Evolutionary conservation across 2,329 filamentous ascomycete species (phyloP).

Genomic region (Pseudonectria foliicola): DNA sequence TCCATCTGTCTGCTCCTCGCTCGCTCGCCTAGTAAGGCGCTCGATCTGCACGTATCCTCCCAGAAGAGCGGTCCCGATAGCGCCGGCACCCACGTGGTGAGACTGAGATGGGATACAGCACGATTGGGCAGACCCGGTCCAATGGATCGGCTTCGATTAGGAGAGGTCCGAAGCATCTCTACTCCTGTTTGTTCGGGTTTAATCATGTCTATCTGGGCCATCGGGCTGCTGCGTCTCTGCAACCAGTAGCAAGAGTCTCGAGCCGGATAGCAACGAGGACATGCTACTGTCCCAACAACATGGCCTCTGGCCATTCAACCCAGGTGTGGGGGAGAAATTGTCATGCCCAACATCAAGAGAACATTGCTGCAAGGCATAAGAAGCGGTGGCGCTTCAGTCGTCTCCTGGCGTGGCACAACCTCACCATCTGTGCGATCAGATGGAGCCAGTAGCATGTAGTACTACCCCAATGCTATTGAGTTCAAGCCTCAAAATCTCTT

Average conservation of each 20-base stretch:
- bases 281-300: no score
- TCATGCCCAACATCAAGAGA: no score
- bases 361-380: background rate
- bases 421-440: constrained; percentile 7
- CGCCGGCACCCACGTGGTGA: constrained; percentile 16
- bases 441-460: constrained; percentile 11
- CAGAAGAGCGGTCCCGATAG: constrained; percentile 16
- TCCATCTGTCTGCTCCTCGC: constrained; percentile 12
- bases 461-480: constrained; percentile 2
- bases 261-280: no score
- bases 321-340: no score
- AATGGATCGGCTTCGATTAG: constrained; percentile 11
- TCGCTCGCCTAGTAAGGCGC: constrained; percentile 16
- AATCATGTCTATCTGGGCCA: no score
- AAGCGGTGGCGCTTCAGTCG: constrained; percentile 12
- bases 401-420: constrained; percentile 6
- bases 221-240: no score
- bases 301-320: no score
- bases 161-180: background rate
- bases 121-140: constrained; percentile 9
- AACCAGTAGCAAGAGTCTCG: no score
- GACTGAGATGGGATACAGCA: constrained; percentile 6
- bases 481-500: background rate
- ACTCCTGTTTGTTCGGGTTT: no score
- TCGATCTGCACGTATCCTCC: constrained; percentile 16